Percentiles rank a stretch among this genome's conserved stretches.
Evolutionary conservation across 768 basidiomycete species (phyloP).

Genomic region (Tubosaeta sp.): DNA sequence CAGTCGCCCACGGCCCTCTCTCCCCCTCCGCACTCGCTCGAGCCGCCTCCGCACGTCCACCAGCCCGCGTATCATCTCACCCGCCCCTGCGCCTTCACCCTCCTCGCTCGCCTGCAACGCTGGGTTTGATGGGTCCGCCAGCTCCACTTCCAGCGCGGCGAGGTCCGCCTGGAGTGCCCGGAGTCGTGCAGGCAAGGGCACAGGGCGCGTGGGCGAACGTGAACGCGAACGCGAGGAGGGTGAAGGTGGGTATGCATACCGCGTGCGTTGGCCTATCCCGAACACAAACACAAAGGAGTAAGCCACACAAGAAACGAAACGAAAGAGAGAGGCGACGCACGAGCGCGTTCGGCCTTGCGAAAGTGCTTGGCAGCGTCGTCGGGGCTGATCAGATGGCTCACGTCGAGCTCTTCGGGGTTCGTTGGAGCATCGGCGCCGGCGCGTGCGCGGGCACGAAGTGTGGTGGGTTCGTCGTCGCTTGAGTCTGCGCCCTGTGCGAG

Average conservation of each 20-base stretch:
- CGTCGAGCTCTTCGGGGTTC: constrained; percentile 65
- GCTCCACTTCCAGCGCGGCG: constrained; percentile 70
- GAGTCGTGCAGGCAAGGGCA: constrained; percentile 56
- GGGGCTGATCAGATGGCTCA: constrained; percentile 54
- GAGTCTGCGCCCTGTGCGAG: constrained; percentile 52
- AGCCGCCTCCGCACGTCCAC: constrained; percentile 70
- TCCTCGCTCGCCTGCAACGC: constrained; percentile 55
- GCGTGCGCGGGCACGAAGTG: constrained; percentile 32
- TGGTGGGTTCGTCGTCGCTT: constrained; percentile 58
- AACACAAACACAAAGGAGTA: too few species aligned
- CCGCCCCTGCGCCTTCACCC: constrained; percentile 43
- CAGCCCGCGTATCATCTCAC: constrained; percentile 70
- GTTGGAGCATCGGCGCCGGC: constrained; percentile 34
- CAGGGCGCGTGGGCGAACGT: constrained; percentile 28
- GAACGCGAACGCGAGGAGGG: constrained; percentile 38
- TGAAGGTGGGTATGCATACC: constrained; percentile 70
- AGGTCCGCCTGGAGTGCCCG: constrained; percentile 74
- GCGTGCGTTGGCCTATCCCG: constrained; percentile 45
- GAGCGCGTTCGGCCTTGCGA: constrained; percentile 62
- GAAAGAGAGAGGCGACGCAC: constrained; percentile 31
- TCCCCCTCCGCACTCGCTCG: constrained; percentile 60
- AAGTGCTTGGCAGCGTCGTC: constrained; percentile 71
- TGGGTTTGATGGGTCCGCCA: constrained; percentile 78
- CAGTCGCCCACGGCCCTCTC: constrained; percentile 62
- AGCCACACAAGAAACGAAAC: background rate